Evolutionary conservation across 2,329 filamentous ascomycete genomes (phyloP), one percentile per base, ranked within the genome.

Genomic region (Talaromyces sp.): DNA sequence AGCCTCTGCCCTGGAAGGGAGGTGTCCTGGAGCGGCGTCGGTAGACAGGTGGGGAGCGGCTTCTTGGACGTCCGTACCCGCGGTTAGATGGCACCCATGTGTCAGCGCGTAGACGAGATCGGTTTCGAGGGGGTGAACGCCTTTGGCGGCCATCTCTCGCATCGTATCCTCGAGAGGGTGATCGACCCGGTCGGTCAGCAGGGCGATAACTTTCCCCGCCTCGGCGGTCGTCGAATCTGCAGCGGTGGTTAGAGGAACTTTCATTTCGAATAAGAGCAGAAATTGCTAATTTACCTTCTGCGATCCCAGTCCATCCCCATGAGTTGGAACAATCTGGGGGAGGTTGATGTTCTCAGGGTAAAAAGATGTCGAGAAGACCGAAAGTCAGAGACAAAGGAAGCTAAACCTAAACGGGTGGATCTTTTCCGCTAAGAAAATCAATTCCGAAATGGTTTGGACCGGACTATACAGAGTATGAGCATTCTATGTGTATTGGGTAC

Each of bases 131-230:
- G 32, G 72, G 70, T 37, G 73, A 73, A 45, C 71, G 68, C 42
- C 66, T 63, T 52, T 65, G 65, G 49, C 70, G 68, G 9, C 9
- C 9, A 27, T 27, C 24, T 27, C 24, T 27, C 29, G 39, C 43
- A 42, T 63, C 64, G 54, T 71, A 74, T 14, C 65, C 66, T 49
- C 72, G 68, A 55, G 73, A 69, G 40, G 68, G 67, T 45, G 66
- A 69, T 33, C 69, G 69, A 51, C 62, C 60, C 29, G 57, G 36
- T 56, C 69, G 65, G 42, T 67, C 67, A 24, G 60, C 58, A 10
- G 74, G 74, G n/a, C 74, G 72, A 64, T 76, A 76, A 54, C 73
- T 75, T 60, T 76, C 74, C 45, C 74, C 72, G 36, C 73, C 72
- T 51, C 74, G 70, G n/a, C 73, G 70, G 27, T 71, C 69, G 50